Evolutionary conservation across 768 basidiomycete species (phyloP), one percentile per base, ranked within the genome.

Genomic region (Sutorius australiensis): DNA sequence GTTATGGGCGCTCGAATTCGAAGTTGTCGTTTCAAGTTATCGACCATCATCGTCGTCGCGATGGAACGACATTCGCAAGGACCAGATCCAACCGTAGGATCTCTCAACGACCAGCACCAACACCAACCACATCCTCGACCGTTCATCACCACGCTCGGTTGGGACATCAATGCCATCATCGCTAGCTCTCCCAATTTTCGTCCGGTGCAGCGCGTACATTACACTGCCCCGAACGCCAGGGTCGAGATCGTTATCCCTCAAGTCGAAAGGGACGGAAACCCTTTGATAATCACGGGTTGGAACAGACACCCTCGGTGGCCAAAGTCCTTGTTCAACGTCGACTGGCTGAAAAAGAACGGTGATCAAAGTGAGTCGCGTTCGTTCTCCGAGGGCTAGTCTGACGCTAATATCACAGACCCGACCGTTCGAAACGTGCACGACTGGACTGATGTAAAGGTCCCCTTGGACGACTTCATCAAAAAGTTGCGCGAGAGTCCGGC

Each of bases 221-320:
- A 56, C 30, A 58, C 57, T 10, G 56, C 66, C 31, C 60, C 64
- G 4, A 62, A 58, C 3, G 60, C 80, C 21, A 51, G 66, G 13
- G 45, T 57, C 6, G 65, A 62, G 3, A 49, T 62, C 2, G 63
- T 63, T 34, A 75, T 89, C 30, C 57, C 67, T 30, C 47, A 69
- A 9, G 75, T 80, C 42, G 86, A 89, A 43, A 44, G 55, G 5
- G 56, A 62, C 14, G 87, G 87, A 1, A 54, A 67, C 12, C 90
- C 90, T 1, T 59, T 90, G 46, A 78, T 92, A 27, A 77, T 93
- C 14, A 72, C 80, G 52, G 80, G 78, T 13, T 81, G 80, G 67
- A 80, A 89, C 48, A 67, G 77, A 46, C 75, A 78, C 41, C 57
- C 70, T 0, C 54, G 64, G 3, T 92, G 91, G 90, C 77, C 78